phyloP scores from a whole-genome alignment of 768 basidiomycete genomes.

The Tulasnella calospora region DNA sequence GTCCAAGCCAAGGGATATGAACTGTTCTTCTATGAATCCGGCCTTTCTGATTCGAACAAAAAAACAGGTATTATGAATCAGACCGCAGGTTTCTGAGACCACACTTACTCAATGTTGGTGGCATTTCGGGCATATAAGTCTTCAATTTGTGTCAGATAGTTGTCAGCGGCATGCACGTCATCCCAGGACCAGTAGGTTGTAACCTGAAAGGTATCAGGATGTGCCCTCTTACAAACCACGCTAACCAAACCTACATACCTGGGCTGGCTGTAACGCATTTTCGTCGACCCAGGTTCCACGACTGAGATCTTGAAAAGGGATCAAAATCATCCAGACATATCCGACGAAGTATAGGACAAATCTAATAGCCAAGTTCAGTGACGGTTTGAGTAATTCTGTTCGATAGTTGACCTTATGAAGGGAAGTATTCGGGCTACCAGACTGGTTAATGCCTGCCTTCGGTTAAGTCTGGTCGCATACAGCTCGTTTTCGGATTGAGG shows the following conservation, averaged over 20 bases:
- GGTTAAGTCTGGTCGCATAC: constrained; percentile 14
- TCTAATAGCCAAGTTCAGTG: constrained; percentile 34
- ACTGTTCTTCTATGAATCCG: constrained; percentile 54
- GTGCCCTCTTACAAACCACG: neutral
- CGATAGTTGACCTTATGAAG: neutral
- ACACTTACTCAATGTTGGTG: constrained; percentile 64
- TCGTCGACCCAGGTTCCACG: constrained; percentile 83
- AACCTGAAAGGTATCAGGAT: constrained; percentile 49
- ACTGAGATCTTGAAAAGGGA: constrained; percentile 64
- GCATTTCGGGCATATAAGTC: constrained; percentile 56
- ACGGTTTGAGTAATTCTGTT: neutral
- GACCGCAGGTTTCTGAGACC: neutral
- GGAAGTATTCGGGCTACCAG: constrained; percentile 11
- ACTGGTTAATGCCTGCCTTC: neutral
- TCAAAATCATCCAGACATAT: constrained; percentile 74
- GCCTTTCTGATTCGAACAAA: constrained; percentile 57
- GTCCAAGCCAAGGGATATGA: constrained; percentile 67
- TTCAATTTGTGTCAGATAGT: constrained; percentile 69
- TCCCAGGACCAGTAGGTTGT: constrained; percentile 89
- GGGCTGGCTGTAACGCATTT: constrained; percentile 89
- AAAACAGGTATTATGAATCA: neutral
- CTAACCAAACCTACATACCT: constrained; percentile 47
- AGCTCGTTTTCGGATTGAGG: constrained; percentile 6
- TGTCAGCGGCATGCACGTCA: constrained; percentile 82
- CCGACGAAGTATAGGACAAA: constrained; percentile 56